These are phyloP conservation scores for Lizanozyma gosingica DNA, from an alignment of 1,139 yeast species.

Conservation along the genomic window DNA sequence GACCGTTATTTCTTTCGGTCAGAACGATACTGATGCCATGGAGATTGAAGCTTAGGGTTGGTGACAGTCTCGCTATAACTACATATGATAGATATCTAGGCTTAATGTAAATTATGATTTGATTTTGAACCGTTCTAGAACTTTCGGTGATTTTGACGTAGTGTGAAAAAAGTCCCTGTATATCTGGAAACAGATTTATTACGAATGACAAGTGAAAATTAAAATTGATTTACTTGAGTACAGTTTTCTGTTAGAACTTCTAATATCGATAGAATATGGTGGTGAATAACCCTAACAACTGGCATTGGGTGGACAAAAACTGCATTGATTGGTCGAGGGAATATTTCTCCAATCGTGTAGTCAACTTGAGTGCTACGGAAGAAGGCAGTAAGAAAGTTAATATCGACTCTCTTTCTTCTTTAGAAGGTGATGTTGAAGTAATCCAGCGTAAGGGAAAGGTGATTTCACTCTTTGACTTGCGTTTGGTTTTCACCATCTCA, in stretches of 20 bases:
- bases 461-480: slow-evolving; percentile 80
- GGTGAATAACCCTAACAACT: slow-evolving; percentile 42
- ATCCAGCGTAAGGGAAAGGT: slow-evolving; percentile 96
- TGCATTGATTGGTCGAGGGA: slow-evolving; percentile 84
- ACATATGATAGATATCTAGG: too few relatives aligned
- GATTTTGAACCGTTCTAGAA: too few relatives aligned
- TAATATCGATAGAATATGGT: slow-evolving; percentile 33
- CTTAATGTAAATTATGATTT: too few relatives aligned
- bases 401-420: slow-evolving; percentile 50
- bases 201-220: too few relatives aligned
- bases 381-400: slow-evolving; percentile 27
- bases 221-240: too few relatives aligned
- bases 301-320: slow-evolving; percentile 99
- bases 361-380: slow-evolving; percentile 35
- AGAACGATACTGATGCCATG: slow-evolving; percentile 45
- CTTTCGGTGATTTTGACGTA: too few relatives aligned
- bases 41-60: slow-evolving; percentile 62
- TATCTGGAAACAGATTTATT: too few relatives aligned
- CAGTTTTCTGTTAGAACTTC: too few relatives aligned
- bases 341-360: slow-evolving; percentile 57
- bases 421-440: slow-evolving; percentile 95
- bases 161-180: too few relatives aligned
- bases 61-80: too few relatives aligned
- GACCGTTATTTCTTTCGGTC: slow-evolving; percentile 35
- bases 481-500: slow-evolving; percentile 49